Evolutionary conservation across 169 alveolate genomes (phyloP).

Genomic region (Neospora caninum): DNA sequence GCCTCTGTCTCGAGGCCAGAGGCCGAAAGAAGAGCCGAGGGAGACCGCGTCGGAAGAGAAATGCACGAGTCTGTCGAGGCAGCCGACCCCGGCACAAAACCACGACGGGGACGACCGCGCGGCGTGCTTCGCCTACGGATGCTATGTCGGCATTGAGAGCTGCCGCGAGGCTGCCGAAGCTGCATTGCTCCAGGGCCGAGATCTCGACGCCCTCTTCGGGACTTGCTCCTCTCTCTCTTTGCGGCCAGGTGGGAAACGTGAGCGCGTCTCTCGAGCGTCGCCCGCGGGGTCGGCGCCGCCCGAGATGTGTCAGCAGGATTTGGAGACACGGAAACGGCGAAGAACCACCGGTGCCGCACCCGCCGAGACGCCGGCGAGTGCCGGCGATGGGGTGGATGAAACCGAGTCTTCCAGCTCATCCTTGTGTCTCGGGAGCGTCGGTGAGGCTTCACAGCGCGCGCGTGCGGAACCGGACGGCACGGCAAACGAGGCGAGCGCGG

Average conservation of each 20-base stretch:
- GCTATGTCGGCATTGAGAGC: constrained; percentile 39
- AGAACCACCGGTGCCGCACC: not conserved
- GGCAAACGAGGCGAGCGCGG: not conserved
- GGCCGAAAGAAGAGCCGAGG: not conserved
- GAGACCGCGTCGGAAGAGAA: not conserved
- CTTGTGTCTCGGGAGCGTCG: no score
- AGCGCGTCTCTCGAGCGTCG: no score
- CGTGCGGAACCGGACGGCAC: no score
- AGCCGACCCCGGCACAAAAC: not conserved
- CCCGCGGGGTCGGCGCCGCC: not conserved
- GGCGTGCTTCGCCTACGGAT: not conserved
- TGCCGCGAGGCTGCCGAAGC: constrained; percentile 34
- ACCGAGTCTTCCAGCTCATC: no score
- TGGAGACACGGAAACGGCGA: not conserved
- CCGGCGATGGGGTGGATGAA: no score
- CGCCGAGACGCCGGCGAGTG: no score
- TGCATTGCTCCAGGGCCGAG: not conserved
- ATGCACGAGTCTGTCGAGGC: not conserved
- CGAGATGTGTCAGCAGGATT: not conserved
- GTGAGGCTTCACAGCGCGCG: no score
- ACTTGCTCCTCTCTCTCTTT: not conserved
- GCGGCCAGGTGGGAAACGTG: no score
- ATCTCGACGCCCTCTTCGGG: not conserved
- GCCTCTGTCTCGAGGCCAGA: not conserved
- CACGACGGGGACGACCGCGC: not conserved